Evolutionary conservation across 2,329 filamentous ascomycete genomes (phyloP), one percentile per base, ranked within the genome.

Genomic region (Fusarium sp.): DNA sequence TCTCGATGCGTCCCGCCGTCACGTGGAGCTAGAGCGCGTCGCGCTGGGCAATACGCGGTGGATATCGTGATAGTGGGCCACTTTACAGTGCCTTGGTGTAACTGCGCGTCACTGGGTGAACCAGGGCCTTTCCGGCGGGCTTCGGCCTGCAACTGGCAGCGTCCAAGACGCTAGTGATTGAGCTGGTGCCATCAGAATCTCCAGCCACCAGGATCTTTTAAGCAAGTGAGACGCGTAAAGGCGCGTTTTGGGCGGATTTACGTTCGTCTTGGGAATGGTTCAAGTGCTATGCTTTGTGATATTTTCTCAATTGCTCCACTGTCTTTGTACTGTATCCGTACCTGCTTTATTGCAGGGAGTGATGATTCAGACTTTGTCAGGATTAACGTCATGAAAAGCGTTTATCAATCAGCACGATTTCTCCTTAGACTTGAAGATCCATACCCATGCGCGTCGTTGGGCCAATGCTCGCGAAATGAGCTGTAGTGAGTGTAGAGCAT

Each of bases 1-100:
- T 56, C 59, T 66, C 60, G 70, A 74, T 74, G 72, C 74, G 77
- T 67, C 28, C 28, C 28, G 10, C 28, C 71, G 71, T 81, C 79
- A 81, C 79, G 79, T 81, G 79, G 61, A 59, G 53, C 45, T 35
- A 33, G 32, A 70, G 78, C 78, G 78, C 78, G 78, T 79, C 74
- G 67, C 72, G 68, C 67, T 72, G 75, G 75, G 75, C 74, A 71
- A 69, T 70, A 32, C 60, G 54, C 68, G 67, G 52, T 62, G 64
- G 69, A 66, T 50, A 54, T 32, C 58, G 65, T 67, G 67, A 47
- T 41, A 51, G 45, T 52, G 52, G 70, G 56, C 65, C 75, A 73
- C 68, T 74, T 71, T 70, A 70, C 61, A 46, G 64, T 28, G 24
- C 20, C 53, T 20, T 43, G 57, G 30, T 40, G 59, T 54, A 63